These are phyloP conservation scores for Spinellus fusiger DNA, from an alignment of 192 early-diverging fungal genomes.

Conservation along the genomic window DNA sequence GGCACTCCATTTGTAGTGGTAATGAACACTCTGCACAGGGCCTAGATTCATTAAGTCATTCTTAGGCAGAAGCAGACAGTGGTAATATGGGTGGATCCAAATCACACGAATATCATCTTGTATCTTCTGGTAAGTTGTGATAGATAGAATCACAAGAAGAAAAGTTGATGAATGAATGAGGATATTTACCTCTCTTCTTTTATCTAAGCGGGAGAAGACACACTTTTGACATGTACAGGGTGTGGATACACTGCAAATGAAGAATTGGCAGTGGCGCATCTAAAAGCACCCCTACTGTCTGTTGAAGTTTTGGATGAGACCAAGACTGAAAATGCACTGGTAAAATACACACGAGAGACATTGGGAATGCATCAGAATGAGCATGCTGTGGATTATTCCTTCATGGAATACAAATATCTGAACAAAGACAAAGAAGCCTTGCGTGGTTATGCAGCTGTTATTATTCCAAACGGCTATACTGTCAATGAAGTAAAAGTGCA, in stretches of 20 bases:
- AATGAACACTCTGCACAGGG: constrained; percentile 2
- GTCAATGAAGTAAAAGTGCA: constrained; percentile 18
- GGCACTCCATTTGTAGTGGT: constrained; percentile 75
- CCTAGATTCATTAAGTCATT: neutral
- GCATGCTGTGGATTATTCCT: neutral
- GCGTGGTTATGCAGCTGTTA: neutral
- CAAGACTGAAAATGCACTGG: neutral
- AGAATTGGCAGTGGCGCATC: constrained; percentile 58
- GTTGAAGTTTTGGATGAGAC: neutral
- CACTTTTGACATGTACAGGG: constrained; percentile 57
- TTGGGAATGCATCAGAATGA: neutral
- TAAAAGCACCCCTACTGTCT: neutral
- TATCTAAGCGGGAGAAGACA: constrained; percentile 73
- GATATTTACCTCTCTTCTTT: neutral
- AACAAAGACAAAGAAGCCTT: neutral
- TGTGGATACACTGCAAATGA: constrained; percentile 86
- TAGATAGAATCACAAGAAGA: neutral
- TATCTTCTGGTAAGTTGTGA: constrained; percentile 45
- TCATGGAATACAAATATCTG: neutral
- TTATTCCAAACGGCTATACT: constrained; percentile 1
- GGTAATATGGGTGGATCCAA: constrained; percentile 86
- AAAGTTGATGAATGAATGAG: neutral
- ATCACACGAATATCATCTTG: constrained; percentile 89
- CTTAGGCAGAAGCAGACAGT: constrained; percentile 79
- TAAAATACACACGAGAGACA: neutral